phyloP scores from a whole-genome alignment of 1,284 basidiomycete genomes.

The Amylostereum areolatum region DNA sequence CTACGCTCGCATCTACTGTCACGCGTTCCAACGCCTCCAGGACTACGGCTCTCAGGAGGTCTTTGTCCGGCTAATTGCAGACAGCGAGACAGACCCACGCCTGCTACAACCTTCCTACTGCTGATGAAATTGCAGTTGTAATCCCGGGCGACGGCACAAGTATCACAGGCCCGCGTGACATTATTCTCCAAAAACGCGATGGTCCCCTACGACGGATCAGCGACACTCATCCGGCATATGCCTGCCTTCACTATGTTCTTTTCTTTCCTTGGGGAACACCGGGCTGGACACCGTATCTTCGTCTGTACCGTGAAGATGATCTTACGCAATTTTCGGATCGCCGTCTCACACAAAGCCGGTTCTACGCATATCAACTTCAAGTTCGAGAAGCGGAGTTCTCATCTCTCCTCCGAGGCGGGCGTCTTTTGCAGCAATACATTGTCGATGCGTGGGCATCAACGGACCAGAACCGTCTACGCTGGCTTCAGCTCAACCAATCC shows the following conservation, averaged over 20 bases:
- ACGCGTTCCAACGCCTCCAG: constrained; percentile 14
- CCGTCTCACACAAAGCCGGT: constrained; percentile 22
- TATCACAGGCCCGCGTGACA: constrained; percentile 8
- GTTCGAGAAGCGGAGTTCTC: constrained; percentile 17
- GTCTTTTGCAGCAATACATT: too few relatives aligned
- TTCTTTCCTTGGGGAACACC: constrained; percentile 32
- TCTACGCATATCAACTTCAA: constrained; percentile 28
- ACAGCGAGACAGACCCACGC: constrained; percentile 11
- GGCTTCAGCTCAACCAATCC: too few relatives aligned
- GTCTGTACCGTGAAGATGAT: constrained; percentile 5
- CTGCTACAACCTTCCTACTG: constrained; percentile 22
- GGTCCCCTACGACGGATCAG: constrained; percentile 24
- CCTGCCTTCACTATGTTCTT: constrained; percentile 31
- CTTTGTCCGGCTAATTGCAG: constrained; percentile 5
- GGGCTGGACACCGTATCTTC: constrained; percentile 33
- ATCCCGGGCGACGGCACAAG: constrained; percentile 15
- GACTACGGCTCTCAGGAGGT: constrained; percentile 5
- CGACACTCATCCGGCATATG: constrained; percentile 29
- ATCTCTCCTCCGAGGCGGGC: constrained; percentile 29
- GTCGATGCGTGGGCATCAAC: too few relatives aligned
- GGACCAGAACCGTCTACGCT: too few relatives aligned
- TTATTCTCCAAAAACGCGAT: constrained; percentile 7
- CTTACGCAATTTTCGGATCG: constrained; percentile 1
- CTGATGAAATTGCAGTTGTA: constrained; percentile 22
- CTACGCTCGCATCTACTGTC: constrained; percentile 12